Conservation (phyloP, 2,329 filamentous ascomycete genomes). For the Tothia fuscella region DNA sequence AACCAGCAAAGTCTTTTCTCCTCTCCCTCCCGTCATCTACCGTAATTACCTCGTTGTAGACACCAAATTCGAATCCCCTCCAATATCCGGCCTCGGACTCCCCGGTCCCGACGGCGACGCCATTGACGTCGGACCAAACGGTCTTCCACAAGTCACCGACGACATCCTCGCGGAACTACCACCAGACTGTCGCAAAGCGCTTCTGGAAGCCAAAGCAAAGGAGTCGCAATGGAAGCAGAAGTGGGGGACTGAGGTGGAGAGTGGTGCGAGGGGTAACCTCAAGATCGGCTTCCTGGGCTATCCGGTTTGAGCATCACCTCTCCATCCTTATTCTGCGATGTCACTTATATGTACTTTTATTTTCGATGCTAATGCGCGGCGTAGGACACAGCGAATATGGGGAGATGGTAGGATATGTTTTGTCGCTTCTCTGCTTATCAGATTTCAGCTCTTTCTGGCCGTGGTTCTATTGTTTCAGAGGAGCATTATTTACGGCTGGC, state of each 20-base stretch:
- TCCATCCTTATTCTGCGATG: background rate
- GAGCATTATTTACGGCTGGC: too few relatives aligned
- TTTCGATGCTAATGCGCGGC: background rate
- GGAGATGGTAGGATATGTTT: background rate
- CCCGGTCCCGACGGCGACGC: slow-evolving; percentile 45
- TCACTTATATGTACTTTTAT: background rate
- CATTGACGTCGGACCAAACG: slow-evolving; percentile 38
- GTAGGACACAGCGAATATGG: background rate
- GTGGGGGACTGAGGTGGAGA: slow-evolving; percentile 59
- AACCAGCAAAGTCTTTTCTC: slow-evolving; percentile 34
- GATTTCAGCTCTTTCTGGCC: too few relatives aligned
- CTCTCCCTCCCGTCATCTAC: slow-evolving; percentile 45
- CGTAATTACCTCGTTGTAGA: slow-evolving; percentile 53
- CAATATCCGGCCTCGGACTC: slow-evolving; percentile 44
- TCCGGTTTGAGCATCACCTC: slow-evolving; percentile 27
- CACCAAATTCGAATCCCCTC: slow-evolving; percentile 45
- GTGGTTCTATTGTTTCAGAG: background rate
- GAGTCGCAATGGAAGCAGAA: slow-evolving; percentile 61
- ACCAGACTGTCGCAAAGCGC: slow-evolving; percentile 57
- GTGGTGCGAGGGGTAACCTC: slow-evolving; percentile 35
- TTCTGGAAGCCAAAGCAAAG: slow-evolving; percentile 51
- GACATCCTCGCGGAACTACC: slow-evolving; percentile 57
- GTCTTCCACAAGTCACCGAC: slow-evolving; percentile 51
- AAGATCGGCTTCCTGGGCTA: slow-evolving; percentile 38
- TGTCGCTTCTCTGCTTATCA: background rate